Evolutionary conservation across 2,329 filamentous ascomycete genomes (phyloP).

Genomic region (Pseudopithomyces chartarum): DNA sequence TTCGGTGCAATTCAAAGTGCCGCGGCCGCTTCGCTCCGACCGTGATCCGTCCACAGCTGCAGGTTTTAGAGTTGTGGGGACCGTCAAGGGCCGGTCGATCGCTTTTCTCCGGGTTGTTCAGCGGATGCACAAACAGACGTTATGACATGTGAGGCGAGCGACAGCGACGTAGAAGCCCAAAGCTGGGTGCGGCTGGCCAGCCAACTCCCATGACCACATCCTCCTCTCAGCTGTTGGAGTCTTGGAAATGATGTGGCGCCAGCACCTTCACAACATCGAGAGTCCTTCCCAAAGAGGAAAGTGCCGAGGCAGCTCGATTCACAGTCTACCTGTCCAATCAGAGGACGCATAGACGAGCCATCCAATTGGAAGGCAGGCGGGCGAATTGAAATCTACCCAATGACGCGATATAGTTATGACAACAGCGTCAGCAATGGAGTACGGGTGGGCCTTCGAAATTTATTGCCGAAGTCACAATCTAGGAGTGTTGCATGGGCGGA

Average conservation of each 20-base stretch:
- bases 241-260: background rate
- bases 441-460: no score
- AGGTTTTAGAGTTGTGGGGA: background rate
- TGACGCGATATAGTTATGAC: no score
- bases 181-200: background rate
- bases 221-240: background rate
- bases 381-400: background rate
- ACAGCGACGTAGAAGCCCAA: no score
- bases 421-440: no score
- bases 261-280: background rate
- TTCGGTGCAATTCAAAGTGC: background rate
- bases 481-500: no score
- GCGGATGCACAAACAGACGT: no score
- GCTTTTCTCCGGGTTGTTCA: background rate
- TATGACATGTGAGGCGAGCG: no score
- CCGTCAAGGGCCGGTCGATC: background rate
- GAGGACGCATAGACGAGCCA: background rate
- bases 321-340: no score
- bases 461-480: no score
- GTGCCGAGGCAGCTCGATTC: background rate
- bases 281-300: background rate
- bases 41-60: background rate
- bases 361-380: background rate
- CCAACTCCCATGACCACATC: background rate
- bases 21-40: background rate